These are phyloP conservation scores for Globisporangium splendens DNA, from an alignment of 352 stramenopile species.

Conservation along the genomic window DNA sequence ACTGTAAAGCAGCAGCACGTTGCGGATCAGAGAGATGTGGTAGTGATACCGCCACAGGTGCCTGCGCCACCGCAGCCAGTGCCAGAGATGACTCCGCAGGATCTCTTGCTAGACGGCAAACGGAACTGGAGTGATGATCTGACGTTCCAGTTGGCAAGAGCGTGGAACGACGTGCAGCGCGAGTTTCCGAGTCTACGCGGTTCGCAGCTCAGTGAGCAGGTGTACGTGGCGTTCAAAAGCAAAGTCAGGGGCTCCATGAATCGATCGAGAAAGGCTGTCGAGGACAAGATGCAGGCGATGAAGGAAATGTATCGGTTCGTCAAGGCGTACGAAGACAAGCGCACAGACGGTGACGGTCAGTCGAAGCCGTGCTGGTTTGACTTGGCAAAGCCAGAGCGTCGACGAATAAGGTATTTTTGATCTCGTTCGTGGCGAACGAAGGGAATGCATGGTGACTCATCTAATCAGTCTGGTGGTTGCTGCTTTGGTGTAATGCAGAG, in stretches of 20 bases:
- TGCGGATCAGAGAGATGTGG: neutral
- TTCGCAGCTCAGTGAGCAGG: slow-evolving; percentile 39
- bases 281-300: slow-evolving; percentile 79
- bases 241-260: slow-evolving; percentile 34
- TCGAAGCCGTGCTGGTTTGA: slow-evolving; percentile 49
- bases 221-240: slow-evolving; percentile 53
- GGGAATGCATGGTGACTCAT: neutral
- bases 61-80: neutral
- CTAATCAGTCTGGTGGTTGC: neutral
- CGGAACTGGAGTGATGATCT: slow-evolving; percentile 33
- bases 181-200: slow-evolving; percentile 30
- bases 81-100: neutral
- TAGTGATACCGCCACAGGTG: neutral
- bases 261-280: slow-evolving; percentile 56
- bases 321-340: slow-evolving; percentile 36
- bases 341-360: slow-evolving; percentile 18
- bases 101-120: neutral
- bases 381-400: slow-evolving; percentile 42
- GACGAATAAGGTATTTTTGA: slow-evolving; percentile 32
- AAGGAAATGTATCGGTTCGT: slow-evolving; percentile 75
- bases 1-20: neutral
- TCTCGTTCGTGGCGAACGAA: neutral
- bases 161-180: slow-evolving; percentile 39
- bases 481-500: neutral
- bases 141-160: slow-evolving; percentile 50